Evolutionary conservation across 768 basidiomycete species (phyloP), one percentile per base, ranked within the genome.

Genomic region (Ephemerocybe angulata): DNA sequence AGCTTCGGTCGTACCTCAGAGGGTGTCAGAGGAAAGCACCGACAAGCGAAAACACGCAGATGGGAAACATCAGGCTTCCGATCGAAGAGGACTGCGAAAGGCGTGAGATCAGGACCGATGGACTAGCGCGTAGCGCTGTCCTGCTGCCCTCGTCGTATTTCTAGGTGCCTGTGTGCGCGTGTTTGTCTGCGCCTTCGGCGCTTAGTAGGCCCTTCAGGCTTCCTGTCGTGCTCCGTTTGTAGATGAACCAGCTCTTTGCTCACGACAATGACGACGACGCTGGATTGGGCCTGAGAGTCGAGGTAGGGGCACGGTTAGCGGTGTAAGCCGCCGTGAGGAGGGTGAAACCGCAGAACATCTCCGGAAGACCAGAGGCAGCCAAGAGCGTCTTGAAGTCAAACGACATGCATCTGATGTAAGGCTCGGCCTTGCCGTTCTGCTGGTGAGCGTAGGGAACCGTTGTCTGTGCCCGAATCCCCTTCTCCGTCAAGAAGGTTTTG

Each of bases 11-110:
- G 53, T 0, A 60, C 21, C 41, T 71, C 65, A 1, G 47, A 24
- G 12, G 69, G 68, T 1, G 59, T 31, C 10, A 55, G 43, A 2
- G 60, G 55, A 44, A 57, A 70, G 40, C 65, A 67, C 7, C 58
- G 53, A 27, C 66, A 67, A 35, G 68, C 67, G 61, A 63, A 73
- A 4, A n/a, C n/a, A n/a, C n/a, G n/a, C n/a, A n/a, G n/a, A n/a
- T n/a, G n/a, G n/a, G n/a, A n/a, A n/a, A n/a, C 44, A 37, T 72
- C 61, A 0, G 67, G 70, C 38, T 69, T 69, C 4, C 13, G 10
- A 3, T 53, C 42, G 21, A 53, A 38, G 33, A 68, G 44, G 0
- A 51, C 29, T 27, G 69, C 62, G 40, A 57, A 61, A 0, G 65
- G 67, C 0, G 63, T 68, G 0, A 48, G 51, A 24, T 52, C 54